Conservation (phyloP, 31 red algal species). For the Porphyra umbilicalis region DNA sequence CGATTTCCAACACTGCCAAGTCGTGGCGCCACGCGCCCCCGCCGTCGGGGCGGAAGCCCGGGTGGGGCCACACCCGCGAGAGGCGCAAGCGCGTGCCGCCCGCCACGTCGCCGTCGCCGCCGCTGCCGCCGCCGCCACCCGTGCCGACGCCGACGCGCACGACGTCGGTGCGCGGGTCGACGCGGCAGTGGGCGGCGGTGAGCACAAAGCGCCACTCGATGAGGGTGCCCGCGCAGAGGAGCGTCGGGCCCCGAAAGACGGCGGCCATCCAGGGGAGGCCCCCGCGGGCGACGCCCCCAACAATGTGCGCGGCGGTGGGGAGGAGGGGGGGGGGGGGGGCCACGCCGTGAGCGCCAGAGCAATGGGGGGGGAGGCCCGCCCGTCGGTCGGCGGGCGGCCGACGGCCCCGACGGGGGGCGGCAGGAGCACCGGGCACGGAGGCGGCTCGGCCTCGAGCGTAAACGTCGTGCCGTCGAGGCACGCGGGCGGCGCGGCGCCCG, state of each 20-base stretch:
- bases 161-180: neutral
- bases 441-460: neutral
- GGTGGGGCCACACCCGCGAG: neutral
- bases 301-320: neutral
- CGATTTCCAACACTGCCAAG: neutral
- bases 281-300: neutral
- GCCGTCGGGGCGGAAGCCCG: neutral
- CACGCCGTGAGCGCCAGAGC: neutral
- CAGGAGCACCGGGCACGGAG: neutral
- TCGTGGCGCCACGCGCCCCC: neutral
- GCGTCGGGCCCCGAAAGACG: neutral
- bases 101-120: neutral
- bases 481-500: neutral
- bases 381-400: neutral
- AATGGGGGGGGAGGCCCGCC: neutral
- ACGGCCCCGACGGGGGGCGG: neutral
- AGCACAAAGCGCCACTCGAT: neutral
- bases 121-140: no score
- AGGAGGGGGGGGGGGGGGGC: neutral
- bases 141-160: neutral
- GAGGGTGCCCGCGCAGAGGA: neutral
- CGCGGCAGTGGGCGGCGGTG: neutral
- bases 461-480: neutral
- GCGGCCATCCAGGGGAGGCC: neutral
- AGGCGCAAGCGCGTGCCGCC: neutral